phyloP scores from a whole-genome alignment of 805 yeast genomes.

The Debaryomyces tyrocola region DNA sequence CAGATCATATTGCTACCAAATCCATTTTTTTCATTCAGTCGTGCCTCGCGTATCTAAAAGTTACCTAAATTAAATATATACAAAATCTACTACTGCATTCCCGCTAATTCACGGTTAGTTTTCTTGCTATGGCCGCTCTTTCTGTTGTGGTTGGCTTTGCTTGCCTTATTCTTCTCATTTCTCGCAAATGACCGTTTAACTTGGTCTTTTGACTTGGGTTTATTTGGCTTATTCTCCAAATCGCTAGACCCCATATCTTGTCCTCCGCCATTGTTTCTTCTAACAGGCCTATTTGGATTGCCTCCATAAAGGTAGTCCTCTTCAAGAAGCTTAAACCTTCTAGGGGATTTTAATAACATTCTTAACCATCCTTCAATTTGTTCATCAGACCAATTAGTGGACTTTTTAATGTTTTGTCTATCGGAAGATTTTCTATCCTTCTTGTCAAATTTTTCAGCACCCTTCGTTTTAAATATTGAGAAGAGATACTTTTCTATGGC shows the following conservation, averaged over 20 bases:
- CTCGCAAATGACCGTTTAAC: conserved; percentile 38
- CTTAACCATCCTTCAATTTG: conserved; percentile 93
- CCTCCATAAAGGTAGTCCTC: conserved; percentile 51
- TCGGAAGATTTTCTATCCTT: conserved; percentile 48
- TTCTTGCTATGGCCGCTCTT: conserved; percentile 63
- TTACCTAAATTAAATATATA: neutral
- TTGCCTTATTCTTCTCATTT: conserved; percentile 57
- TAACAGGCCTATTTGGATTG: conserved; percentile 10
- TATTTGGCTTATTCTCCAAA: neutral
- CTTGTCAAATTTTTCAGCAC: conserved; percentile 44
- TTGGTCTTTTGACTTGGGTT: conserved; percentile 5
- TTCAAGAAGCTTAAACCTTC: conserved; percentile 60
- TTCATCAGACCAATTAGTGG: conserved; percentile 78
- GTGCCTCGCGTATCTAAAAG: neutral
- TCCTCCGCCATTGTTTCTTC: neutral
- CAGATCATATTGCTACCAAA: neutral
- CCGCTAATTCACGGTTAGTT: conserved; percentile 26
- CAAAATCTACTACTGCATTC: conserved; percentile 17
- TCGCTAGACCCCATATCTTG: neutral
- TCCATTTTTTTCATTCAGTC: neutral
- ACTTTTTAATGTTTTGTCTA: conserved; percentile 51
- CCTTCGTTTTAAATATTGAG: conserved; percentile 48
- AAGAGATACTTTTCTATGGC: conserved; percentile 57
- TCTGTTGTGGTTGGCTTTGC: conserved; percentile 64
- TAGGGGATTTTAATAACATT: conserved; percentile 67